Conservation (phyloP, 768 basidiomycete species). For the Amanita exitialis region DNA sequence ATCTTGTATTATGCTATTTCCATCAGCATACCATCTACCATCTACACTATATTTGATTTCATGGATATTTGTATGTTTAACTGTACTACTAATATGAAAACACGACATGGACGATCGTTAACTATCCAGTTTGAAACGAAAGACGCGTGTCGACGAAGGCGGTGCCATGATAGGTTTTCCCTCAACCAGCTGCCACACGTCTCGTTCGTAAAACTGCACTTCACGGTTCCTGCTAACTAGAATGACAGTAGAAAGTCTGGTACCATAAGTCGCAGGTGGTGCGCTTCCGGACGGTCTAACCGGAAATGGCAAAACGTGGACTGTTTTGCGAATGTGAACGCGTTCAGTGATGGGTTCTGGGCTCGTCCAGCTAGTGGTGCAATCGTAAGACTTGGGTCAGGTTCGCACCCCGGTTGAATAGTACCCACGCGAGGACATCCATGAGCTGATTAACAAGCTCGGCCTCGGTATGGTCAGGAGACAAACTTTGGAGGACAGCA, state of each 20-base stretch:
- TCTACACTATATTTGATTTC: conserved; percentile 1
- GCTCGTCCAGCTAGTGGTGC: conserved; percentile 32
- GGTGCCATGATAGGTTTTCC: conserved; percentile 29
- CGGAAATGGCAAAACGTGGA: conserved; percentile 47
- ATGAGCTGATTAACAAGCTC: conserved; percentile 52
- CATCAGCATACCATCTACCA: neutral
- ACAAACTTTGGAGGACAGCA: conserved; percentile 27
- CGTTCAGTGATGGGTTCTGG: conserved; percentile 36
- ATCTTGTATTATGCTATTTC: conserved; percentile 5
- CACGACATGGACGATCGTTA: conserved; percentile 1
- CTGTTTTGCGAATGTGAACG: conserved; percentile 48
- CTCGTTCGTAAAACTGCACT: conserved; percentile 62
- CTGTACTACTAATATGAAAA: conserved; percentile 10
- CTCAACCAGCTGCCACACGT: conserved; percentile 46
- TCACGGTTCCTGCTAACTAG: conserved; percentile 51
- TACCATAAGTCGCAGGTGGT: conserved; percentile 39
- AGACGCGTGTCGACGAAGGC: conserved; percentile 36
- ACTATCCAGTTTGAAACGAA: conserved; percentile 33
- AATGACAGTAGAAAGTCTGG: conserved; percentile 64
- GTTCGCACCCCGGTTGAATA: conserved; percentile 7
- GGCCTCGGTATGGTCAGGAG: conserved; percentile 32
- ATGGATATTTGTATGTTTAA: conserved; percentile 8
- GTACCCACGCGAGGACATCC: conserved; percentile 58
- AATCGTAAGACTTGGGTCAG: conserved; percentile 5
- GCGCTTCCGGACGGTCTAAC: conserved; percentile 20